Evolutionary conservation across 2,329 filamentous ascomycete genomes (phyloP), one percentile per base, ranked within the genome.

Genomic region (Aspergillus sp.): DNA sequence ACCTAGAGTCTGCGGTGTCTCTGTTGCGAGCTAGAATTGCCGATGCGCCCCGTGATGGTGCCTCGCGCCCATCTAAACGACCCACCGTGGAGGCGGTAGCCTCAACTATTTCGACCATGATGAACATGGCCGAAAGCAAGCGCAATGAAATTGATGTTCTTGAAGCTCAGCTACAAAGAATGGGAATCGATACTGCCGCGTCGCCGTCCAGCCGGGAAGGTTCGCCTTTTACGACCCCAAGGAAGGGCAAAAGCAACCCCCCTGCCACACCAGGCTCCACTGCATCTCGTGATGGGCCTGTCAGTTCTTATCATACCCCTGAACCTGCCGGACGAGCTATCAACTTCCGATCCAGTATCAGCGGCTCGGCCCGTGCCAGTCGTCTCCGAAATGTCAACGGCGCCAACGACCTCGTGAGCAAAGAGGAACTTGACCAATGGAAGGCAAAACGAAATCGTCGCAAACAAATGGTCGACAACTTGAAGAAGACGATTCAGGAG

Each of bases 11-110:
- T 74, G 87, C 85, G 3, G 80, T 96, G 26, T 89, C 89, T 5
- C 73, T 96, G 52, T 85, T 98, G 29, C 90, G 90, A 69, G 89
- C 92, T 2, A 90, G 88, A 67, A 82, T 97, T 18, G 88, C 89
- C 0, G 83, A 85, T 20, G 77, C 78, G 24, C 74, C 78, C 49
- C 76, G 78, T 5, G 81, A 82, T 7, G 83, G 82, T 47, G 83
- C 71, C 29, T 69, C 72, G 2, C 61, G 69, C 47, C 64, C 61
- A 60, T 57, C 56, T 47, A 68, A 83, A 54, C 85, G 88, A 4
- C 95, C 95, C 0, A 97, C 93, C 0, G 91, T 97, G 10, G 95
- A 97, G 68, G 91, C 92, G 0, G 91, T 99, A 20, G 89, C 93
- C 66, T 91, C 90, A 60, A 99, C 95, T 1, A 96, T 99, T 65